phyloP scores from a whole-genome alignment of 306 rosid genomes.

The Trichosanthes cucumerina region DNA sequence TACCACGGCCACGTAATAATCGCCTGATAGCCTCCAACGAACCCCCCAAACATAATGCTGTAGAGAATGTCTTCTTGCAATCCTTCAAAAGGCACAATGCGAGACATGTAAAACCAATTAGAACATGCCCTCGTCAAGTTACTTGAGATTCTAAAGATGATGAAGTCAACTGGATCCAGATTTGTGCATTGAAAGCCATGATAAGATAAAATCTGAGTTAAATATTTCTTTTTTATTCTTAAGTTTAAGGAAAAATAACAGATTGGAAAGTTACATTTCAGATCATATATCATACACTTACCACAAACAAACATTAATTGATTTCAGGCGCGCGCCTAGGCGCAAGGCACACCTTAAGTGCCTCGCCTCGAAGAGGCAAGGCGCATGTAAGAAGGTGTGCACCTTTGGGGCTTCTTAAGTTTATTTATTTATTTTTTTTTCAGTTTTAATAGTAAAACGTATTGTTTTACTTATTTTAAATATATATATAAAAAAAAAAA shows the following conservation, averaged over 20 bases:
- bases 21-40: conserved; percentile 55
- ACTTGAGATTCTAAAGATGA: background rate
- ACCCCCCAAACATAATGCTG: conserved; percentile 86
- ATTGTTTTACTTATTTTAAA: no score
- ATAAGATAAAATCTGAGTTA: background rate
- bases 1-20: conserved; percentile 45
- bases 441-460: no score
- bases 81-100: conserved; percentile 32
- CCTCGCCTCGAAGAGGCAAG: no score
- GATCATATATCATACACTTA: background rate
- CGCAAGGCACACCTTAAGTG: no score
- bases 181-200: background rate
- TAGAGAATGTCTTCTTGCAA: conserved; percentile 72
- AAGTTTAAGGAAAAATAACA: background rate
- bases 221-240: background rate
- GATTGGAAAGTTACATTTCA: background rate
- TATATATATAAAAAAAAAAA: no score
- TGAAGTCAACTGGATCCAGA: background rate
- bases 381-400: no score
- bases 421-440: no score
- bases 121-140: background rate
- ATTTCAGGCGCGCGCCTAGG: no score
- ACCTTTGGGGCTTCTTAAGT: no score
- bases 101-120: background rate
- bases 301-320: background rate